Evolutionary conservation across 768 basidiomycete genomes (phyloP), one percentile per base, ranked within the genome.

Genomic region (Suillus spraguei): DNA sequence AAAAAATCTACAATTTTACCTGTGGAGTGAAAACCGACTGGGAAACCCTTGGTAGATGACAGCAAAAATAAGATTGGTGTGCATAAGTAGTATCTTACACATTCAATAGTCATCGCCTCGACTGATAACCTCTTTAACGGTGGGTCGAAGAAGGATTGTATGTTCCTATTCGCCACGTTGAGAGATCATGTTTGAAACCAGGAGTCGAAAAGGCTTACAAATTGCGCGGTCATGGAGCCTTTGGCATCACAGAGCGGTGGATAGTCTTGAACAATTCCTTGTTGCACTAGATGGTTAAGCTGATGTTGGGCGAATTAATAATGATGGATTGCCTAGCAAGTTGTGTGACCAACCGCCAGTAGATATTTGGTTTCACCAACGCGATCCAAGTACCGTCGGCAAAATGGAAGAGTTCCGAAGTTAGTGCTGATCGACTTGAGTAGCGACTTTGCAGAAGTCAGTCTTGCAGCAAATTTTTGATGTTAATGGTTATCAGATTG

Each of bases 341-440:
- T 50, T 8, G 46, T 59, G 32, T 8, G 24, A 78, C 85, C 64
- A 62, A 97, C 94, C 63, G 93, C 97, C 46, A 98, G 80, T 22
- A 99, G 80, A 74, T 99, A 97, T 76, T 91, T 94, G 79, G 86
- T 94, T 80, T 98, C 95, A 16, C 97, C 97, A 5, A 82, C 79
- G 32, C 96, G 88, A 71, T 99, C 97, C 22, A 99, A 85, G 76
- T 99, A 99, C 65, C 97, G 83, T 69, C 96, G 86, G 76, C 97
- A 98, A 77, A 93, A 99, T 4, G 97, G 96, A 64, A 99, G 77
- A 13, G 97, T 97, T 35, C 95, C 96, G 73, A 99, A 99, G 76
- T 92, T 90, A 74, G 85, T 90, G 71, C 92, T 90, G 75, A 99
- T 98, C 5, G 88, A 87, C 68, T 89, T 91, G 36, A 99, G 81